phyloP scores from a whole-genome alignment of 805 yeast species.

The Candida manassasensis region DNA sequence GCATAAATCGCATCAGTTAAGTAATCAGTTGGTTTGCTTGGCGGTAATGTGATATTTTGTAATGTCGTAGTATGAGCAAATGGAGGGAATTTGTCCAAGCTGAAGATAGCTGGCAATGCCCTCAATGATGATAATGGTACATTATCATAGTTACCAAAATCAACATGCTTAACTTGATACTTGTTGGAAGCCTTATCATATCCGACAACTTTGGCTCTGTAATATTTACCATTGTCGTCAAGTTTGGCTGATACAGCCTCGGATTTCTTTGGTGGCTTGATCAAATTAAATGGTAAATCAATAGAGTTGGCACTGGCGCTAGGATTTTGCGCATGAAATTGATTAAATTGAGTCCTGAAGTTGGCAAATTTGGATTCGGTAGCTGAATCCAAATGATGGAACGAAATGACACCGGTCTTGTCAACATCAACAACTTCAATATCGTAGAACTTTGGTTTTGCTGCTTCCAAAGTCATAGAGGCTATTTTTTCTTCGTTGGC shows the following conservation, averaged over 20 bases:
- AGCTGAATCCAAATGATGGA: constrained; percentile 39
- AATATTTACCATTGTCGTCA: constrained; percentile 49
- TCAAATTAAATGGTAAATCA: constrained; percentile 36
- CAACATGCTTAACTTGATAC: constrained; percentile 54
- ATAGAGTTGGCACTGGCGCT: constrained; percentile 33
- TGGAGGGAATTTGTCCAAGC: constrained; percentile 34
- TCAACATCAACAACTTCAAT: constrained; percentile 50
- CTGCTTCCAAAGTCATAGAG: constrained; percentile 17
- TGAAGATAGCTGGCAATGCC: constrained; percentile 49
- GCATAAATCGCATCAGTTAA: constrained; percentile 48
- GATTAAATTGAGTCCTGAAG: constrained; percentile 46
- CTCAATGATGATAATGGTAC: constrained; percentile 44
- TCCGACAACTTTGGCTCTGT: constrained; percentile 51
- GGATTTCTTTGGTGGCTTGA: constrained; percentile 45
- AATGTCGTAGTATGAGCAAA: constrained; percentile 55
- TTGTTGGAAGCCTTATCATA: constrained; percentile 40
- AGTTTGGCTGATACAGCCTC: constrained; percentile 54
- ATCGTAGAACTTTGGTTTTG: constrained; percentile 45
- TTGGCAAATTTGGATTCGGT: constrained; percentile 31
- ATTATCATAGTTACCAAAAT: constrained; percentile 52
- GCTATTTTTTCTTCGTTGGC: constrained; percentile 16
- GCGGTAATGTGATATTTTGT: constrained; percentile 54
- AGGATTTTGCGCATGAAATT: constrained; percentile 35
- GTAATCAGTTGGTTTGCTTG: constrained; percentile 50
- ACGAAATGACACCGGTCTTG: constrained; percentile 39